These are phyloP conservation scores for Colletotrichum orbiculare DNA, from an alignment of 2,329 filamentous ascomycete genomes.

Conservation along the genomic window DNA sequence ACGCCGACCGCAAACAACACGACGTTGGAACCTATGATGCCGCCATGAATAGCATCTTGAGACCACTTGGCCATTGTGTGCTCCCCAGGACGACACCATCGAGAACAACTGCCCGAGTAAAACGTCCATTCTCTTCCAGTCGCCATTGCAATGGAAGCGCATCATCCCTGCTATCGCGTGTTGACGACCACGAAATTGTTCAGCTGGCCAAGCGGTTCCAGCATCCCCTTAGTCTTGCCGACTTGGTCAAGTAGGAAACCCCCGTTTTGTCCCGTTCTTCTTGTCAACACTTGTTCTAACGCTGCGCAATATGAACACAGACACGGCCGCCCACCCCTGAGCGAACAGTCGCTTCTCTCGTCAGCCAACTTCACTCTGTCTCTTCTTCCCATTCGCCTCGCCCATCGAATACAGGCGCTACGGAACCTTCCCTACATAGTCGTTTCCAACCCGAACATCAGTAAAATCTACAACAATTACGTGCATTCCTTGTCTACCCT, in stretches of 20 bases:
- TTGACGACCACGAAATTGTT: conserved; percentile 71
- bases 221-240: conserved; percentile 84
- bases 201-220: conserved; percentile 81
- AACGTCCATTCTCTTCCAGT: conserved; percentile 37
- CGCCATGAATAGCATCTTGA: conserved; percentile 56
- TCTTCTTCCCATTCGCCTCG: conserved; percentile 90
- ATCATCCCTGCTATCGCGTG: conserved; percentile 34
- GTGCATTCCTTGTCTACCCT: conserved; percentile 91
- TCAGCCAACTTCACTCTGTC: conserved; percentile 97
- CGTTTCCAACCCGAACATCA: conserved; percentile 96
- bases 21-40: conserved; percentile 48
- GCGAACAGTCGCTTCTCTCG: conserved; percentile 80
- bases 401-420: conserved; percentile 91
- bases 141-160: conserved; percentile 38
- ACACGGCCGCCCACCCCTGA: conserved; percentile 85
- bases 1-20: conserved; percentile 6
- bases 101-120: conserved; percentile 18
- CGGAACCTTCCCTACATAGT: conserved; percentile 97
- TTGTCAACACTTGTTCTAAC: background rate
- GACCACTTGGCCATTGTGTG: conserved; percentile 52
- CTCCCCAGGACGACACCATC: conserved; percentile 34
- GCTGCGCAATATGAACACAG: conserved; percentile 46
- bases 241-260: conserved; percentile 80
- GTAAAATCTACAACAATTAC: conserved; percentile 95
- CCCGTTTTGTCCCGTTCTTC: background rate